phyloP scores from a whole-genome alignment of 768 basidiomycete species.

The Phylloporus rhodoxanthus region DNA sequence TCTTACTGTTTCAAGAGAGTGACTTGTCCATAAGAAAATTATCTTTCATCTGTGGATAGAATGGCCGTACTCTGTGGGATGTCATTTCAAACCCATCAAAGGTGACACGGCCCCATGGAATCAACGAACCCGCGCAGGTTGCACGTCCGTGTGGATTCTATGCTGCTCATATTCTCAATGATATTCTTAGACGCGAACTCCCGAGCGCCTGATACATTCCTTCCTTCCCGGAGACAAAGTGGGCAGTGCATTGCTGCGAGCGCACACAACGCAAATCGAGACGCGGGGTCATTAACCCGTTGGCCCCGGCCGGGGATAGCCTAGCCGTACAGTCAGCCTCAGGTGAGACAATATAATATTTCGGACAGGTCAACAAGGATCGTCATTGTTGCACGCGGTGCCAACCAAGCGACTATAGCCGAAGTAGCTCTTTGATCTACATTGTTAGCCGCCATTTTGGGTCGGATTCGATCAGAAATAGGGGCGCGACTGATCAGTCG shows the following conservation, averaged over 20 bases:
- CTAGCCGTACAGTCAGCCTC: background rate
- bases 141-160: background rate
- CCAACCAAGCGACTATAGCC: background rate
- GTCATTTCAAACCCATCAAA: background rate
- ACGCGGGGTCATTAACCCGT: background rate
- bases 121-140: background rate
- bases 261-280: background rate
- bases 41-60: background rate
- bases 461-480: background rate
- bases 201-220: background rate
- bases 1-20: background rate
- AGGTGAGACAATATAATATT: background rate
- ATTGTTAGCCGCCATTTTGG: background rate
- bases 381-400: background rate
- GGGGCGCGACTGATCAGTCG: background rate
- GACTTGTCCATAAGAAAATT: background rate
- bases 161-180: background rate
- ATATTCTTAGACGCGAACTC: background rate
- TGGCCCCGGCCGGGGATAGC: background rate
- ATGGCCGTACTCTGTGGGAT: background rate
- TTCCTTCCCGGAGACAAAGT: background rate
- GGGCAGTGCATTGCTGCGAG: background rate
- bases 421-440: background rate
- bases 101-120: background rate
- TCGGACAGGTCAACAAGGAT: background rate